These are phyloP conservation scores for Medicago ruthenica DNA, from an alignment of 306 rosid species.

Conservation along the genomic window DNA sequence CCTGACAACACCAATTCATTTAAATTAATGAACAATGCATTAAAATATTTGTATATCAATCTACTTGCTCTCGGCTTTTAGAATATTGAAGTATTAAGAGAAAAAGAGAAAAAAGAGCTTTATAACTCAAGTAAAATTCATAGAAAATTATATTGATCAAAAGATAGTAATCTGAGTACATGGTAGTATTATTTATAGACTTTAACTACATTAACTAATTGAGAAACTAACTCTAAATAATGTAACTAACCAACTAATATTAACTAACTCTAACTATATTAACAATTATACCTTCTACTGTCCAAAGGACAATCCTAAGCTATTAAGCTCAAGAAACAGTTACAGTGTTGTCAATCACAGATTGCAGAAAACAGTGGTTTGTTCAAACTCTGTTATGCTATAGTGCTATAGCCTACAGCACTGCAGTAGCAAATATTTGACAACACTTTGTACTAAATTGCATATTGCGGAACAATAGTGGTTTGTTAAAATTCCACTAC, in stretches of 20 bases:
- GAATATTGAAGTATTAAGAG: too few species aligned
- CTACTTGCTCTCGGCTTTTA: background rate
- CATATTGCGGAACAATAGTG: background rate
- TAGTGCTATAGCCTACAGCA: background rate
- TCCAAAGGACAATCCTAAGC: slow-evolving; percentile 31
- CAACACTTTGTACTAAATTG: background rate
- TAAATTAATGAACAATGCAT: slow-evolving; percentile 9
- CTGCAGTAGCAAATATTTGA: background rate
- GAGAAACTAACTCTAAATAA: too few species aligned
- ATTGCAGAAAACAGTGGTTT: background rate
- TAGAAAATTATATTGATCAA: too few species aligned
- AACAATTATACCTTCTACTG: slow-evolving; percentile 1
- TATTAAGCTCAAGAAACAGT: background rate
- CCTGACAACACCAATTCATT: slow-evolving; percentile 56
- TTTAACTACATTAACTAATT: too few species aligned
- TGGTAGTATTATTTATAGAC: too few species aligned
- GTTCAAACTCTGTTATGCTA: background rate
- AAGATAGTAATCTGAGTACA: too few species aligned
- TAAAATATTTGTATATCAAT: slow-evolving; percentile 28
- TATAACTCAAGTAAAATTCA: too few species aligned
- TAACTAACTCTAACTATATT: too few species aligned
- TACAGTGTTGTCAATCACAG: background rate
- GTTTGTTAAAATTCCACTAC: background rate
- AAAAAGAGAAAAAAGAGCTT: too few species aligned
- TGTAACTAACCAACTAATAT: too few species aligned